phyloP scores from a whole-genome alignment of 441 rosid species.

The Pelargonium myrrhifolium region DNA sequence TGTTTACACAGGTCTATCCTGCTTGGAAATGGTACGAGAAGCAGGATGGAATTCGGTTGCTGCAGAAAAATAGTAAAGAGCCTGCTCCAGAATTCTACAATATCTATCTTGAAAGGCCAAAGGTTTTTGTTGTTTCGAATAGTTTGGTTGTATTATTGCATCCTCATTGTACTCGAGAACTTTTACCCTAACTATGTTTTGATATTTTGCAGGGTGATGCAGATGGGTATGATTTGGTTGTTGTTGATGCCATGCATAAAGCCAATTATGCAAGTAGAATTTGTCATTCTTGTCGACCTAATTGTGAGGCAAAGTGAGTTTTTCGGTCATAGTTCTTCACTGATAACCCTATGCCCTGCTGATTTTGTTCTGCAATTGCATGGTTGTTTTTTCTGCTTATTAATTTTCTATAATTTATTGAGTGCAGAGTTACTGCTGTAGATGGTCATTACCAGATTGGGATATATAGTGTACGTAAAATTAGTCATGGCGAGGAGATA shows the following conservation, averaged over 20 bases:
- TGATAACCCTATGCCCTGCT: not conserved
- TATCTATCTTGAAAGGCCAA: conserved; percentile 98
- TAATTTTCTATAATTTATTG: conserved; percentile 18
- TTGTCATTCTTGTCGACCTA: conserved; percentile 98
- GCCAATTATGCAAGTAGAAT: conserved; percentile 99
- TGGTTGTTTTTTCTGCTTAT: conserved; percentile 4
- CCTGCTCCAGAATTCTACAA: conserved; percentile 99
- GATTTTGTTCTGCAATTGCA: not conserved
- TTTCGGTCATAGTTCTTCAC: conserved; percentile 1
- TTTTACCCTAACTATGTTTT: conserved; percentile 22
- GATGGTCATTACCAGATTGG: conserved; percentile 99
- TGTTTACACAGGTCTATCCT: conserved; percentile 77
- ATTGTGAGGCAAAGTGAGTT: conserved; percentile 97
- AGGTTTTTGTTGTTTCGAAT: conserved; percentile 42
- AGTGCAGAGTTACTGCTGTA: conserved; percentile 93
- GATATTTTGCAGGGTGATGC: conserved; percentile 80
- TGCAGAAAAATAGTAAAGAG: conserved; percentile 88
- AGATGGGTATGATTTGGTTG: conserved; percentile 98
- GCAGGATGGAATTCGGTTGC: conserved; percentile 97
- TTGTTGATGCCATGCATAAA: conserved; percentile 99
- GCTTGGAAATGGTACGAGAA: conserved; percentile 99
- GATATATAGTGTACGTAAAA: conserved; percentile 70
- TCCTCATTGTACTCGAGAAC: conserved; percentile 13
- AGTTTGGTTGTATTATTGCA: conserved; percentile 9
- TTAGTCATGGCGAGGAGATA: conserved; percentile 90